Base-by-base conservation (phyloP, 1,139 yeast genomes). In the Eremothecium coryli region DNA sequence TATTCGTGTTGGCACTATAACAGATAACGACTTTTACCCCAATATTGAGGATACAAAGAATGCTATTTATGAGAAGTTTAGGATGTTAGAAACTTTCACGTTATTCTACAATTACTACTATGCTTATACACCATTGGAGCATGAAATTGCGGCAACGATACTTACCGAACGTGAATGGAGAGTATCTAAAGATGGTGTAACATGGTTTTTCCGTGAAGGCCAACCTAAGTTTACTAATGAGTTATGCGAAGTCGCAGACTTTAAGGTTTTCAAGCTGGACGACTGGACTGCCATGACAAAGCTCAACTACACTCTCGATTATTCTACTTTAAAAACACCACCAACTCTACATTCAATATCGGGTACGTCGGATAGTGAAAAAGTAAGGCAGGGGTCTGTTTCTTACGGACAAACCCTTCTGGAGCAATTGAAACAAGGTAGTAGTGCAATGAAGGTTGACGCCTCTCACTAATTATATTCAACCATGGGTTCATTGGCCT, bases 41-140 rank as follows among this genome's bases (percentile, higher is more conserved):
- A 32, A 40, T 9, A 26, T 32, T 11, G 42, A 41, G n/a, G 33
- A 39, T 4, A 17, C 14, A 9, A 27, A 18, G 7, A 14, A n/a
- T 18, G 22, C 22, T 18, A 40, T 53, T 8, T 23, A 50, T 26
- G 50, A 46, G 10, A 47, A 46, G 22, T 56, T 56, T 26, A 46
- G 52, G 38, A 38, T 43, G 2, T 30, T 55, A 28, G 61, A 56
- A 30, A 51, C 53, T 40, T 56, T 56, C 44, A 75, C 75, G 4
- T 60, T 76, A 32, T 76, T 77, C 45, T 76, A 68, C 53, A 80
- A 80, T 9, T 73, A 66, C 46, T 76, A 75, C 48, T 76, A 68
- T 53, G 77, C 79, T 2, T 58, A 70, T 14, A 71, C 80, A 2
- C 75, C 74, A 6, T 52, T 66, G 33, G 79, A 73, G 46, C 66